phyloP scores from a whole-genome alignment of 1,139 yeast species.

The Suhomyces yuchorum region DNA sequence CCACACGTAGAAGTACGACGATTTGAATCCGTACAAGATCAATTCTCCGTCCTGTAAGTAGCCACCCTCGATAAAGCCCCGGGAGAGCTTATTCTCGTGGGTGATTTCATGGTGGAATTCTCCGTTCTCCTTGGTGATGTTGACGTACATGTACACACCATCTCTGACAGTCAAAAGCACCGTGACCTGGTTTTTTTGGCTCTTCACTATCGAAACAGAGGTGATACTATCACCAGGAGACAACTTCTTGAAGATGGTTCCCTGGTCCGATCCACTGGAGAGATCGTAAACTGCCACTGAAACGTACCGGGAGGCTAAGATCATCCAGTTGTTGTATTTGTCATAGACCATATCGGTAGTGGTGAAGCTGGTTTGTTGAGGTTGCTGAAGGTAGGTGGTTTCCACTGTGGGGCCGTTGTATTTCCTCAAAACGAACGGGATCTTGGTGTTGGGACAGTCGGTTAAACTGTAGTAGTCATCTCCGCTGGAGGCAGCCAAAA shows the following conservation, averaged over 20 bases:
- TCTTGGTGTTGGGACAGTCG: constrained; percentile 71
- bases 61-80: constrained; percentile 82
- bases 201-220: constrained; percentile 44
- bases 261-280: constrained; percentile 20
- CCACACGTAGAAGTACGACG: constrained; percentile 77
- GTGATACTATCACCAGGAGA: constrained; percentile 79
- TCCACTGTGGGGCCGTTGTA: constrained; percentile 25
- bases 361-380: constrained; percentile 54
- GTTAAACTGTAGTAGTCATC: constrained; percentile 41
- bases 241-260: constrained; percentile 51
- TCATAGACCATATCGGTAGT: constrained; percentile 59
- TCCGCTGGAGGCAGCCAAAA: constrained; percentile 36
- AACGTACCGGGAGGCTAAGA: constrained; percentile 75
- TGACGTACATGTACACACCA: constrained; percentile 54
- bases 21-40: constrained; percentile 78
- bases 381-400: constrained; percentile 29
- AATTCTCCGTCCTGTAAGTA: constrained; percentile 47
- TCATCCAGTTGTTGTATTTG: constrained; percentile 37
- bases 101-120: constrained; percentile 32
- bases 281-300: constrained; percentile 57
- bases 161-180: constrained; percentile 61
- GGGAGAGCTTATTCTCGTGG: constrained; percentile 64
- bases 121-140: constrained; percentile 18
- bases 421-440: constrained; percentile 52
- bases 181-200: constrained; percentile 18